Percentiles rank a stretch among this genome's conserved stretches.
Conservation (phyloP, 257 asterid species). For the Solanum chiquidenum region DNA sequence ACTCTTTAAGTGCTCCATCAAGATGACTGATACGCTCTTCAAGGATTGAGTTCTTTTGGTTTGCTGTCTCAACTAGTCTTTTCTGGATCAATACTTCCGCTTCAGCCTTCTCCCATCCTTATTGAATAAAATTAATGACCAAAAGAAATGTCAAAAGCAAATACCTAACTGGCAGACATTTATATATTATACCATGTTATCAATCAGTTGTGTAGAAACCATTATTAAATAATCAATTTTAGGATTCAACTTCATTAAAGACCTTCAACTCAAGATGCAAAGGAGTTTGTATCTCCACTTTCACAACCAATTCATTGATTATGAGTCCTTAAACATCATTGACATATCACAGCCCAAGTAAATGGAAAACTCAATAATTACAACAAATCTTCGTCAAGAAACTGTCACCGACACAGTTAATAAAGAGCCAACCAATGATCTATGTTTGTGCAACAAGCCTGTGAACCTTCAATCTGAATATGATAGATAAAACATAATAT, state of each 20-base stretch:
- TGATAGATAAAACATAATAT: neutral
- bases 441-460: neutral
- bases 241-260: neutral
- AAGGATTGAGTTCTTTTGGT: constrained; percentile 48
- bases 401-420: neutral
- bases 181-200: neutral
- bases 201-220: neutral
- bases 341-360: neutral
- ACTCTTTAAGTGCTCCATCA: constrained; percentile 90
- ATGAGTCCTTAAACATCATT: neutral
- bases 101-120: constrained; percentile 98
- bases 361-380: neutral
- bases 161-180: neutral
- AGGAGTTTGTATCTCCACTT: neutral
- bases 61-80: constrained; percentile 51
- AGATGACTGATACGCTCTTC: constrained; percentile 62
- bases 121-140: neutral
- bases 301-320: neutral
- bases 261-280: neutral
- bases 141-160: neutral
- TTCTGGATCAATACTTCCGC: constrained; percentile 52
- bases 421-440: neutral
- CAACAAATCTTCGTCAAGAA: neutral
- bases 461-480: neutral
- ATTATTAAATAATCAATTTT: neutral